A percentile compares a stretch with the other conserved stretches of the same genome.
Evolutionary conservation across 2,329 filamentous ascomycete genomes (phyloP).

Genomic region (Sclerotinia borealis): DNA sequence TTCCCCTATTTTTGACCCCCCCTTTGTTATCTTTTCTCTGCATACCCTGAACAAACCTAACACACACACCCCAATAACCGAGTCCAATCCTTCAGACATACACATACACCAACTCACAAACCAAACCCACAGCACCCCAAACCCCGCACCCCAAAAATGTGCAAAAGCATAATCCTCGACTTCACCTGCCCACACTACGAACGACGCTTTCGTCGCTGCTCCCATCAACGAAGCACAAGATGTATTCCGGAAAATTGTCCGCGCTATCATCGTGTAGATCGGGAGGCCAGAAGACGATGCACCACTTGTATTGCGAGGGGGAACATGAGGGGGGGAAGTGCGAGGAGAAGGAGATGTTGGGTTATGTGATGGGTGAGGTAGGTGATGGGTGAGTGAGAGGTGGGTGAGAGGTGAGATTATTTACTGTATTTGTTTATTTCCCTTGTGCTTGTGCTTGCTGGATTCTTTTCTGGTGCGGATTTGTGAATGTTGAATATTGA

Average conservation of each 20-base stretch:
- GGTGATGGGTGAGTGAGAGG: too few species aligned
- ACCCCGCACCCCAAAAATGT: background rate
- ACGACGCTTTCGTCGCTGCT: background rate
- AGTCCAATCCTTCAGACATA: too few species aligned
- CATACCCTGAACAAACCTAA: background rate
- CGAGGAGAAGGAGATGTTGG: background rate
- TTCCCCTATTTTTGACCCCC: background rate
- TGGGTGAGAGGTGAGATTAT: too few species aligned
- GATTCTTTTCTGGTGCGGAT: too few species aligned
- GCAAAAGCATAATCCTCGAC: background rate
- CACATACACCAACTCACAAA: too few species aligned
- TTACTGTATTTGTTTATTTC: too few species aligned
- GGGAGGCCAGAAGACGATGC: background rate
- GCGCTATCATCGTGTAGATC: background rate
- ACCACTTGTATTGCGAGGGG: background rate
- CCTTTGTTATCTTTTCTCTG: background rate
- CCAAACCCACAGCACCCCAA: background rate
- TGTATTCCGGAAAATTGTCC: background rate
- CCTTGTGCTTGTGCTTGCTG: too few species aligned
- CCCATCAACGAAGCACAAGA: background rate
- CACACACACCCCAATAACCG: too few species aligned
- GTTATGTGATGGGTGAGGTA: too few species aligned
- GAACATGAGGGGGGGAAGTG: background rate
- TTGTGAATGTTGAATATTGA: too few species aligned
- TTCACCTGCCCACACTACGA: background rate